Evolutionary conservation across 1,284 basidiomycete genomes (phyloP), one percentile per base, ranked within the genome.

Genomic region (Farysia itapuensis): DNA sequence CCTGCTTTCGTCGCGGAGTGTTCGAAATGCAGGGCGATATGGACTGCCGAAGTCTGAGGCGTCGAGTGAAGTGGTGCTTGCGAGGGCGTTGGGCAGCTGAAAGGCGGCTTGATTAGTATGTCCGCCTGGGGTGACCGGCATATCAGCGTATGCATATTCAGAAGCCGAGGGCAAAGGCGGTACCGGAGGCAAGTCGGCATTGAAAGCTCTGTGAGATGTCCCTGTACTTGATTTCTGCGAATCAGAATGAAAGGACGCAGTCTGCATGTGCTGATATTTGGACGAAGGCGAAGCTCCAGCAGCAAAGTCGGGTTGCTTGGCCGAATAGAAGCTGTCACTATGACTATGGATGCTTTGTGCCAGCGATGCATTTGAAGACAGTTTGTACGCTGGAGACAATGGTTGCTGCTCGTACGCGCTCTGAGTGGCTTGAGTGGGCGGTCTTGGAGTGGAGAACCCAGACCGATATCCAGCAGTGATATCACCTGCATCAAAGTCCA

Each of bases 401-500:
- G 56, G 45, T 5, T 44, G 30, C 16, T 37, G 32, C 14, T 51
- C 44, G 2, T 44, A 39, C 18, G 52, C 43, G 15, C 47, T 46
- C n/a, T 45, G 43, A 15, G 39, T 28, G 3, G 36, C 29, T 6
- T 35, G 19, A 3, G 40, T 29, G 19, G 42, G 50, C 15, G 52
- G 54, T 19, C 50, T 44, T 32, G 60, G 60, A 1, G 58, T 61
- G 7, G 58, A 56, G 1, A 56, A 40, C 2, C 52, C 58, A 0
- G 58, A 56, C 30, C 58, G 47, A 23, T 56, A 56, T 21, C 58
- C 58, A 16, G 48, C 58, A 16, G 58, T 61, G 22, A 51, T 39
- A 21, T 61, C 58, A n/a, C 47, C 51, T 1, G 51, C 58, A 18
- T 61, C 54, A 4, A 46, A 56, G 16, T 22, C 47, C 0, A 54